phyloP scores from a whole-genome alignment of 1,139 yeast species.

The Pichia sp. region DNA sequence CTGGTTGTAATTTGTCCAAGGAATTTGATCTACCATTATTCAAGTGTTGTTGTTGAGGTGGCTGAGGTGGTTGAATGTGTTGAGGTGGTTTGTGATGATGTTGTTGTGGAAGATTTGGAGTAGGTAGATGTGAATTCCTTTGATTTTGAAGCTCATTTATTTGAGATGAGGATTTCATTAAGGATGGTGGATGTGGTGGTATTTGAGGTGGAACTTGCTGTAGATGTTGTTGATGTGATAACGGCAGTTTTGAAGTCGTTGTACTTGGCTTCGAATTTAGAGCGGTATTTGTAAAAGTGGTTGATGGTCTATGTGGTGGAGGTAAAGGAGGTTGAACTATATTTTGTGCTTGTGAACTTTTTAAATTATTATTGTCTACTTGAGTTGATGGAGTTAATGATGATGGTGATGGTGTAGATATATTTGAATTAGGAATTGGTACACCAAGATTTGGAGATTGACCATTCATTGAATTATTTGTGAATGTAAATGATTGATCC shows the following conservation, averaged over 20 bases:
- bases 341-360: not conserved
- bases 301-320: not conserved
- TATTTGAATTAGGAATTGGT: not conserved
- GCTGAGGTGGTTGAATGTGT: not conserved
- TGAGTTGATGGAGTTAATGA: not conserved
- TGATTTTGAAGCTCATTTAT: not conserved
- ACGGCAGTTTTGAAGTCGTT: not conserved
- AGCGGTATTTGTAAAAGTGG: not conserved
- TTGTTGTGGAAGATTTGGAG: not conserved
- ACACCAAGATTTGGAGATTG: not conserved
- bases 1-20: slow-evolving; percentile 20
- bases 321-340: slow-evolving; percentile 1
- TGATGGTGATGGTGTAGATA: not conserved
- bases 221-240: not conserved
- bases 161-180: slow-evolving; percentile 1
- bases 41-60: not conserved
- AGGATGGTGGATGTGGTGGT: not conserved
- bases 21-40: slow-evolving; percentile 7
- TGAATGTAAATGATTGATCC: slow-evolving; percentile 1
- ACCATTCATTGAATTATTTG: slow-evolving; percentile 1
- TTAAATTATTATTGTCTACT: not conserved
- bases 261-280: not conserved
- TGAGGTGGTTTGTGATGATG: not conserved
- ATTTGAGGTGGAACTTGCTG: not conserved
- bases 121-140: not conserved